These are phyloP conservation scores for Aureobasidium sp. DNA, from an alignment of 2,329 filamentous ascomycete species.

Conservation along the genomic window DNA sequence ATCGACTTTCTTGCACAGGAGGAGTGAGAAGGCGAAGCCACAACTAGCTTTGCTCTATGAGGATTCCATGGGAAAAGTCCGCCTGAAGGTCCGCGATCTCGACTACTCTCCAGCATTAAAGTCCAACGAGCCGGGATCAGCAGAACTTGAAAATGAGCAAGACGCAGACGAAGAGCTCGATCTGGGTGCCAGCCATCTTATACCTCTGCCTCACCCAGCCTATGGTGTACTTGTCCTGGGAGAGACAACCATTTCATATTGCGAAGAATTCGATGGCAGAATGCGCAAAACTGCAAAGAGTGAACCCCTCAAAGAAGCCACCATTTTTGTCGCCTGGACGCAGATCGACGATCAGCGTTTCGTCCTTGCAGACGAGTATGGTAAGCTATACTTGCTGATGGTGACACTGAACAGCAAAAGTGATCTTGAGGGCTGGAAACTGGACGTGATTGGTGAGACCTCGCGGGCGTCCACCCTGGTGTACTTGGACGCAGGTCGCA, in stretches of 20 bases:
- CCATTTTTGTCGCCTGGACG: slow-evolving; percentile 88
- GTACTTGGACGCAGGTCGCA: slow-evolving; percentile 61
- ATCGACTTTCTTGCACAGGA: slow-evolving; percentile 56
- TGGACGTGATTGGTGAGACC: slow-evolving; percentile 59
- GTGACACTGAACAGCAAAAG: slow-evolving; percentile 57
- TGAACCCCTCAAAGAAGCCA: slow-evolving; percentile 60
- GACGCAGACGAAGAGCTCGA: slow-evolving; percentile 47
- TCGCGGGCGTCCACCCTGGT: slow-evolving; percentile 72
- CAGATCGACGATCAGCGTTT: slow-evolving; percentile 73
- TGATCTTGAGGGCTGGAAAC: slow-evolving; percentile 63
- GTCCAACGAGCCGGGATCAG: slow-evolving; percentile 39
- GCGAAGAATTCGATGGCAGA: slow-evolving; percentile 55
- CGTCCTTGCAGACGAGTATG: slow-evolving; percentile 88
- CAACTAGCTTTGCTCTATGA: slow-evolving; percentile 58
- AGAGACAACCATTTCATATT: slow-evolving; percentile 70
- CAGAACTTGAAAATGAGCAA: slow-evolving; percentile 47
- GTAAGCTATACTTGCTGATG: slow-evolving; percentile 74
- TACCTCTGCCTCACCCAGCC: slow-evolving; percentile 51
- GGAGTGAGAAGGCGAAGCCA: slow-evolving; percentile 36
- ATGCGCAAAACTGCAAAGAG: slow-evolving; percentile 37
- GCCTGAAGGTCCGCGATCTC: slow-evolving; percentile 48
- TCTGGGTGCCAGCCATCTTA: slow-evolving; percentile 52
- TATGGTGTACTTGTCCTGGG: slow-evolving; percentile 41
- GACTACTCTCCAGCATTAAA: slow-evolving; percentile 40
- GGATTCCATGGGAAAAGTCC: slow-evolving; percentile 50